A percentile compares a stretch with the other conserved stretches of the same genome.
phyloP scores from a whole-genome alignment of 371 early-diverging fungal species.

The Umbelopsis sp. region DNA sequence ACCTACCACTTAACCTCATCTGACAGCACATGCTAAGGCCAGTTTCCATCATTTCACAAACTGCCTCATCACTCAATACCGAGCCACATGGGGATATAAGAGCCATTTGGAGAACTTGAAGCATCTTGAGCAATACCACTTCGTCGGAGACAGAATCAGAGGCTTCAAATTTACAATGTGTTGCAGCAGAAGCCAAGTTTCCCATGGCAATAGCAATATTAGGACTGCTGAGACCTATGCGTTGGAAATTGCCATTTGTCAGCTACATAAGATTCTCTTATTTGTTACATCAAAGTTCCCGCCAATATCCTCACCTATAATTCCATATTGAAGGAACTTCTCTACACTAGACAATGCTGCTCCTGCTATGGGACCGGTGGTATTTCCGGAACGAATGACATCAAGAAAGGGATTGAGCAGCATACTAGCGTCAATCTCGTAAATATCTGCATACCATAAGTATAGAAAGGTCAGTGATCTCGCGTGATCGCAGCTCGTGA shows the following conservation, averaged over 20 bases:
- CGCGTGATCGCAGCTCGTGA: neutral
- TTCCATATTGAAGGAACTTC: constrained; percentile 84
- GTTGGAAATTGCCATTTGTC: neutral
- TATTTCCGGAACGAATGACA: constrained; percentile 89
- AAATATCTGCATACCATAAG: constrained; percentile 32
- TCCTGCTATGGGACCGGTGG: constrained; percentile 94
- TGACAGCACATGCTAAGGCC: constrained; percentile 96
- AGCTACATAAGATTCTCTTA: neutral
- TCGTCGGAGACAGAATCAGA: constrained; percentile 94
- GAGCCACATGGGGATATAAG: constrained; percentile 69
- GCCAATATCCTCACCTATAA: constrained; percentile 66
- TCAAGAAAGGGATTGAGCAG: constrained; percentile 90
- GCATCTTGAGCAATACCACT: constrained; percentile 85
- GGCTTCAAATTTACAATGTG: constrained; percentile 94
- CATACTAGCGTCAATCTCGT: constrained; percentile 71
- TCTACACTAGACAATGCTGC: constrained; percentile 88
- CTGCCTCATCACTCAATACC: constrained; percentile 84
- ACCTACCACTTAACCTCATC: constrained; percentile 83
- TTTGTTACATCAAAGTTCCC: neutral
- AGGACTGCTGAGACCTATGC: constrained; percentile 67
- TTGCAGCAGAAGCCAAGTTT: constrained; percentile 77
- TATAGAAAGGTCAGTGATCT: neutral
- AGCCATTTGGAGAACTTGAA: constrained; percentile 78
- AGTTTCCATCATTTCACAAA: constrained; percentile 96
- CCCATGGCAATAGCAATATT: constrained; percentile 73